Conservation (phyloP, 441 rosid genomes). For the Pelargonium citronellum region DNA sequence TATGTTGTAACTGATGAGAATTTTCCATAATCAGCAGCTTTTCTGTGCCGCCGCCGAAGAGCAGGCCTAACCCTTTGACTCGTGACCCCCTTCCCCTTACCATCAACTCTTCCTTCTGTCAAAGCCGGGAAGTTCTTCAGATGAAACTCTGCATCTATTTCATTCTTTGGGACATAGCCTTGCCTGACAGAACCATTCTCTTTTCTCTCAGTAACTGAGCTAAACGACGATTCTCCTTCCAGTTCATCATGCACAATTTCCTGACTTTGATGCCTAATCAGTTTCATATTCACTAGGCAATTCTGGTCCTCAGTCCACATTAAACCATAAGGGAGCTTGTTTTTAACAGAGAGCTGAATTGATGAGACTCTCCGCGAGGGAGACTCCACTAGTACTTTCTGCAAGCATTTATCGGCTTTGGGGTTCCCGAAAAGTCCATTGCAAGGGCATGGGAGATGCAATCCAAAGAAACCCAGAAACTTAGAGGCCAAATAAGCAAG, state of each 20-base stretch:
- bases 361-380: conserved; percentile 39
- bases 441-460: conserved; percentile 11
- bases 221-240: conserved; percentile 32
- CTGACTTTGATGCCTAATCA: conserved; percentile 17
- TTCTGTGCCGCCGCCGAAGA: conserved; percentile 33
- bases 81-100: conserved; percentile 32
- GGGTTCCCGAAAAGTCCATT: conserved; percentile 18
- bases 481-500: conserved; percentile 7
- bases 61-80: conserved; percentile 32
- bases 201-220: conserved; percentile 12
- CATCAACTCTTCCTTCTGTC: conserved; percentile 25
- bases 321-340: conserved; percentile 48
- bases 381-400: conserved; percentile 32
- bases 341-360: conserved; percentile 43
- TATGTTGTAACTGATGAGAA: conserved; percentile 32
- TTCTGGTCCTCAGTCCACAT: conserved; percentile 19
- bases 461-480: neutral
- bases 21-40: conserved; percentile 22
- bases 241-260: conserved; percentile 18
- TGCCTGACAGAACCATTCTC: conserved; percentile 13
- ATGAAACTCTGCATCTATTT: conserved; percentile 25
- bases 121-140: conserved; percentile 22
- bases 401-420: conserved; percentile 38
- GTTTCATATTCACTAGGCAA: conserved; percentile 18
- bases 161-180: conserved; percentile 16